Evolutionary conservation across 129 eudicot species (phyloP).

Genomic region (Glebionis coronaria): DNA sequence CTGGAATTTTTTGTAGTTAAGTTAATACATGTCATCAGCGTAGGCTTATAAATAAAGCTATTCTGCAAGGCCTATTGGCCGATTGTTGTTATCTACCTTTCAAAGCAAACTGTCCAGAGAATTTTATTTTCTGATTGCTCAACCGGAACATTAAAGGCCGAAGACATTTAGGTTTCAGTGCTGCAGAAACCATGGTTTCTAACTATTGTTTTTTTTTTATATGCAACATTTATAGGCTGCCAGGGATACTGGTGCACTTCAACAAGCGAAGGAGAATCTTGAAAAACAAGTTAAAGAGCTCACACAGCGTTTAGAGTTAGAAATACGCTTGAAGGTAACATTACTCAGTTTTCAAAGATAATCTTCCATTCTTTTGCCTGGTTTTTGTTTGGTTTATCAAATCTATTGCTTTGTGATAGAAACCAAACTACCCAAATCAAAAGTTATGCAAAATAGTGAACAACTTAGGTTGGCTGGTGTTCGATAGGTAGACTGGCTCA

Average conservation of each 20-base stretch:
- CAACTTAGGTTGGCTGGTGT: not conserved
- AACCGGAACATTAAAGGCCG: not conserved
- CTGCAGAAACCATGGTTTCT: conserved; percentile 15
- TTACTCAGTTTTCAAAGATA: conserved; percentile 13
- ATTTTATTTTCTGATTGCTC: not conserved
- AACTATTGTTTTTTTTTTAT: conserved; percentile 15
- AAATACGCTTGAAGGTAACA: conserved; percentile 79
- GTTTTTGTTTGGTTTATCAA: conserved; percentile 16
- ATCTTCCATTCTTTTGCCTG: not conserved
- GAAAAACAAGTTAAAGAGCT: conserved; percentile 86
- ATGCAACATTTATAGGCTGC: conserved; percentile 57
- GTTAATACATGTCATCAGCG: too few species aligned
- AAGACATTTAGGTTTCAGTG: conserved; percentile 9
- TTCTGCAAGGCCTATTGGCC: conserved; percentile 9
- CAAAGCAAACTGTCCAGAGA: not conserved
- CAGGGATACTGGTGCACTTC: conserved; percentile 77
- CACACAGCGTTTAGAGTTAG: conserved; percentile 66
- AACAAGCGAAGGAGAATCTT: conserved; percentile 79
- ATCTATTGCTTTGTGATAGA: conserved; percentile 3
- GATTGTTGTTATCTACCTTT: not conserved
- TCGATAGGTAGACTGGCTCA: not conserved
- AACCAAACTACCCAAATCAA: not conserved
- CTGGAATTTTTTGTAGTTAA: too few species aligned
- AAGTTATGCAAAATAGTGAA: not conserved
- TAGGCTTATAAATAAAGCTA: too few species aligned